Conservation (phyloP, 75 land plant genomes). For the Sequoiadendron giganteum region DNA sequence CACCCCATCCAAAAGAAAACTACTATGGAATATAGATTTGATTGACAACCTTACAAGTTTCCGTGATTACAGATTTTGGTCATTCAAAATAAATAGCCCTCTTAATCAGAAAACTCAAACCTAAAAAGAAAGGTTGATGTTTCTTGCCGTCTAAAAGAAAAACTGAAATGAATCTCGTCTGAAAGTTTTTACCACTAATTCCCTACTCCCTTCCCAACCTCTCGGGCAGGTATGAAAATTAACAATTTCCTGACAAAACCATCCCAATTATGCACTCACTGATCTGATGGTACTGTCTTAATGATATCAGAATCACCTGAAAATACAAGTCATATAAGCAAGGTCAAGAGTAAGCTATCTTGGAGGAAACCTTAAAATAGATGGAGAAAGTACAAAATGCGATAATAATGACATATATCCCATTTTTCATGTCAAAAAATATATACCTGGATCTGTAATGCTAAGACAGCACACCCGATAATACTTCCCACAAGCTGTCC, state of each 20-base stretch:
- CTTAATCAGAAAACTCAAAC: neutral
- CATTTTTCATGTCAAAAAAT: neutral
- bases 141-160: neutral
- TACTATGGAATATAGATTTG: neutral
- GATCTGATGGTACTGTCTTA: constrained; percentile 28
- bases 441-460: constrained; percentile 63
- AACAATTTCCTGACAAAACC: neutral
- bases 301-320: constrained; percentile 40
- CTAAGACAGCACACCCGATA: constrained; percentile 68
- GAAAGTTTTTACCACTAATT: neutral
- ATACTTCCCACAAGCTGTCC: constrained; percentile 83
- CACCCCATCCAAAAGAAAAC: neutral
- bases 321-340: neutral
- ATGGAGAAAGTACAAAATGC: neutral
- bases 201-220: neutral
- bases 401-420: neutral
- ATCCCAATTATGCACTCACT: neutral
- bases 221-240: neutral
- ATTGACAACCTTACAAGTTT: neutral
- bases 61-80: neutral
- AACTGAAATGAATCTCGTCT: neutral
- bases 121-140: neutral
- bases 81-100: neutral
- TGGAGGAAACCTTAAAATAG: neutral
- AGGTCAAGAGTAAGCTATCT: neutral